Evolutionary conservation across 2,329 filamentous ascomycete species (phyloP).

Genomic region (Cladorrhinum sp.): DNA sequence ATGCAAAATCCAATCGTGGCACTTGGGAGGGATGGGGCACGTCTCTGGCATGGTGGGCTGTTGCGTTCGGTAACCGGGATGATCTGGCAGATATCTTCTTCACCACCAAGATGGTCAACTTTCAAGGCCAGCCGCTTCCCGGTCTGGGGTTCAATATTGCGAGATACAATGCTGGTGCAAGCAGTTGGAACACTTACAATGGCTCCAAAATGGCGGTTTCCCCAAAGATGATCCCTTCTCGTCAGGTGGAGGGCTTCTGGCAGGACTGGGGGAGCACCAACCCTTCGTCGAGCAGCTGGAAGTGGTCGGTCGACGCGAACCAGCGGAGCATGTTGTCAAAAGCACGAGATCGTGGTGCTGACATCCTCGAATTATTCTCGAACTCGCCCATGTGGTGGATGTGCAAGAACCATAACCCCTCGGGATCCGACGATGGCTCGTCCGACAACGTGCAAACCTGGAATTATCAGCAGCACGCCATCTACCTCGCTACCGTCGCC

Average conservation of each 20-base stretch:
- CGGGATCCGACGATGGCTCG: constrained; percentile 34
- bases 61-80: constrained; percentile 38
- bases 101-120: constrained; percentile 31
- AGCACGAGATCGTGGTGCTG: constrained; percentile 36
- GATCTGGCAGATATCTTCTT: constrained; percentile 43
- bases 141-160: constrained; percentile 43
- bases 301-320: constrained; percentile 40
- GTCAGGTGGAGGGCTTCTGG: constrained; percentile 42
- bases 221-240: constrained; percentile 36
- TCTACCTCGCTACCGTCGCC: constrained; percentile 40
- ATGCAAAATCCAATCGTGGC: constrained; percentile 35
- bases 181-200: constrained; percentile 35
- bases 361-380: constrained; percentile 44
- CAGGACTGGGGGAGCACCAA: constrained; percentile 35
- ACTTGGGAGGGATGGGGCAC: constrained; percentile 45
- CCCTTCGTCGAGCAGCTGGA: constrained; percentile 37
- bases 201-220: constrained; percentile 36
- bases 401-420: constrained; percentile 41
- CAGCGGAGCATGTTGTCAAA: constrained; percentile 40
- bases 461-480: constrained; percentile 38
- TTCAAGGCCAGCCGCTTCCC: constrained; percentile 33
- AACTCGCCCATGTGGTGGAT: constrained; percentile 48
- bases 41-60: constrained; percentile 44
- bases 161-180: constrained; percentile 43
- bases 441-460: constrained; percentile 39